phyloP scores from a whole-genome alignment of 78 protist species.

The Dictyostelium firmibasis region DNA sequence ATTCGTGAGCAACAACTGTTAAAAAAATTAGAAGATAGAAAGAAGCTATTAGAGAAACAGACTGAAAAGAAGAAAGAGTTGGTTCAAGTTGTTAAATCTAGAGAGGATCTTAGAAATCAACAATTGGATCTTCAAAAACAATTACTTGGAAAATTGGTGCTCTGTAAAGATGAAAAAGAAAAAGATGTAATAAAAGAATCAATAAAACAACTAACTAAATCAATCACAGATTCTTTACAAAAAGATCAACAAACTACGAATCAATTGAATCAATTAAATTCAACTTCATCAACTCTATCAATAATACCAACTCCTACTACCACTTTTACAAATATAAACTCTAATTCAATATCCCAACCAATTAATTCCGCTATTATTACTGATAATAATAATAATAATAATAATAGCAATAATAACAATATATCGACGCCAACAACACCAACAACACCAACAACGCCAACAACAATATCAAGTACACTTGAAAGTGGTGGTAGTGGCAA shows the following conservation, averaged over 20 bases:
- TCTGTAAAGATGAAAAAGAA: slow-evolving; percentile 58
- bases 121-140: slow-evolving; percentile 56
- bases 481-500: neutral
- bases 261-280: neutral
- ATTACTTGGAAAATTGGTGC: neutral
- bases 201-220: slow-evolving; percentile 34
- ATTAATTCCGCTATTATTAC: no score
- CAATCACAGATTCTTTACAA: slow-evolving; percentile 24
- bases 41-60: neutral
- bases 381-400: no score
- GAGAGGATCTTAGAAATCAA: slow-evolving; percentile 40
- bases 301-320: no score
- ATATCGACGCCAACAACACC: neutral
- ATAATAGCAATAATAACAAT: neutral
- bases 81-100: neutral
- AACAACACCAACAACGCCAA: neutral
- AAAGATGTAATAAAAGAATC: slow-evolving; percentile 37
- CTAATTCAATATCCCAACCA: no score
- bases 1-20: slow-evolving; percentile 9
- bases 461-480: neutral
- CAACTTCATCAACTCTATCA: no score
- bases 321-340: no score
- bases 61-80: slow-evolving; percentile 23
- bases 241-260: neutral
- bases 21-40: slow-evolving; percentile 25